Base-by-base conservation (phyloP, 371 early-diverging fungal species). In the Chytridium lagenaria region DNA sequence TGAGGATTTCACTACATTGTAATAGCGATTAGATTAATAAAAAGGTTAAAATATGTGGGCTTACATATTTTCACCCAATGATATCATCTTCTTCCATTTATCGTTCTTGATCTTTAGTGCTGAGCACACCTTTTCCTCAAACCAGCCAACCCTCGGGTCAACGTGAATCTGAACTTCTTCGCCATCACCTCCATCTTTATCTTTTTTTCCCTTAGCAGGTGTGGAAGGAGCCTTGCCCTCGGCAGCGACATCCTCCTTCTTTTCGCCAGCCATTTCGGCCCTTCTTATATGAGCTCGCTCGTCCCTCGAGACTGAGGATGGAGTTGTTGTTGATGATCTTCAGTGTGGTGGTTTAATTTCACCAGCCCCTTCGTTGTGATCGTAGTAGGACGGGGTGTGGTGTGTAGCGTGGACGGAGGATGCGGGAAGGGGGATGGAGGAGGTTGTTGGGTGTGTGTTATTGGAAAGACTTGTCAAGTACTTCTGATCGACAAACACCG, bases 41-140 rank as follows among this genome's bases (percentile, higher is more conserved):
- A 23, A n/a, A 15, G 26, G 5, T 23, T 5, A 10, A 15, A 5
- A 22, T 26, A 5, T 5, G 26, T 5, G 7, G 34, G 73, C 79
- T 64, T 74, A 88, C 88, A 80, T 74, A 70, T 85, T 83, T 51
- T 88, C 88, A 7, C 67, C 61, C 2, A 72, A 55, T 30, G 75
- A 50, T 7, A 72, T 59, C 80, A 87, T 77, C 77, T 88, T 88
- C 69, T 87, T 86, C 83, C 84, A 88, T 76, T 87, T 87, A 79
- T 88, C 88, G 40, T 59, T 73, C 79, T 88, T 88, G 69, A 88
- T 68, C 65, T 84, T 85, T 36, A 88, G 77, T 0, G 82, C 83
- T 15, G 26, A 70, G 68, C 77, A 71, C 30, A 88, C 85, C 55
- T 69, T 75, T 22, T 87, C 88, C 51, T 80, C 82, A 59, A 88